These are phyloP conservation scores for Conticribra guillardii DNA, from an alignment of 108 stramenopile species.

Conservation along the genomic window DNA sequence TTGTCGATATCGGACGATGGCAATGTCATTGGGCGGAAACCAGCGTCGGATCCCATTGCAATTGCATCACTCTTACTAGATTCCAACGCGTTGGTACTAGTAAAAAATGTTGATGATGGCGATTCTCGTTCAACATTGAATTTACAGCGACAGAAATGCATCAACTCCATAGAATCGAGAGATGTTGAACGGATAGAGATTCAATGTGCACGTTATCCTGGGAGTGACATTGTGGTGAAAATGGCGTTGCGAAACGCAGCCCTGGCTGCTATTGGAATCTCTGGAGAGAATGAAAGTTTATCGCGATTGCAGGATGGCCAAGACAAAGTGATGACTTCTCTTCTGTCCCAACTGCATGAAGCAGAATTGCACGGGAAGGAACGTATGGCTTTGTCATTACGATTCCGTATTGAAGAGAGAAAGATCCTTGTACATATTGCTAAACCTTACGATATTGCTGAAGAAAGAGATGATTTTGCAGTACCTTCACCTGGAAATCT, in stretches of 20 bases:
- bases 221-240: constrained; percentile 21
- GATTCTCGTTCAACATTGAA: constrained; percentile 5
- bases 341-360: constrained; percentile 7
- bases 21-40: constrained; percentile 23
- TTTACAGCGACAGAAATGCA: constrained; percentile 22
- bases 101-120: constrained; percentile 1
- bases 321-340: constrained; percentile 12
- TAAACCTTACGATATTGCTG: not conserved
- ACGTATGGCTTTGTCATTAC: constrained; percentile 33
- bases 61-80: constrained; percentile 21
- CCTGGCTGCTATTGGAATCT: not conserved
- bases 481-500: constrained; percentile 19
- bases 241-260: constrained; percentile 32
- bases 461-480: constrained; percentile 1
- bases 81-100: not conserved
- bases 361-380: constrained; percentile 19
- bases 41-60: constrained; percentile 49
- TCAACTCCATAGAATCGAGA: constrained; percentile 33
- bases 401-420: constrained; percentile 59
- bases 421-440: constrained; percentile 37
- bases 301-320: no score
- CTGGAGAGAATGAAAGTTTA: not conserved
- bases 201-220: constrained; percentile 51
- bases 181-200: constrained; percentile 34
- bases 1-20: constrained; percentile 44